Percentiles rank a stretch among this genome's conserved stretches.
phyloP scores from a whole-genome alignment of 2,329 filamentous ascomycete species.

The Fusarium sp. region DNA sequence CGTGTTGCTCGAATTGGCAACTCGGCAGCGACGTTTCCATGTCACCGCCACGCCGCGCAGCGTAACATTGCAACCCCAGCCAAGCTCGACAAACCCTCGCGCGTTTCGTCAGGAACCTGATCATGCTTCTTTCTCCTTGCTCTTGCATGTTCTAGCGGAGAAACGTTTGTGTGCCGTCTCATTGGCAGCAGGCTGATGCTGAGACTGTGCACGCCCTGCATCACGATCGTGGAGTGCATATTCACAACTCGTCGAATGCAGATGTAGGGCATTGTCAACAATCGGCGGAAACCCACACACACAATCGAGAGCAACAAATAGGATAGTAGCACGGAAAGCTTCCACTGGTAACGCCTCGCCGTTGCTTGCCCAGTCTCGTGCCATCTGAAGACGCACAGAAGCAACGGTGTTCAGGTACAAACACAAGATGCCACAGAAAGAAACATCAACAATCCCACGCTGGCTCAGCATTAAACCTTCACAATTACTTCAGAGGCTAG shows the following conservation, averaged over 20 bases:
- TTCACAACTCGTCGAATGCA: conserved; percentile 4
- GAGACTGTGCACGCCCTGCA: background rate
- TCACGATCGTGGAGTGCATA: conserved; percentile 3
- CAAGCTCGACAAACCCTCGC: conserved; percentile 5
- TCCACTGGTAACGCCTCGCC: background rate
- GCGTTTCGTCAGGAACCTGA: conserved; percentile 30
- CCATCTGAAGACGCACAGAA: background rate
- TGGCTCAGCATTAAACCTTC: background rate
- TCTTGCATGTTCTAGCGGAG: conserved; percentile 35
- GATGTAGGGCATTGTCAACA: background rate
- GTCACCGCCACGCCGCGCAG: conserved; percentile 25
- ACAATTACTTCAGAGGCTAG: background rate
- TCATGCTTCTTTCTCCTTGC: conserved; percentile 16
- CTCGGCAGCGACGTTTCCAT: conserved; percentile 18
- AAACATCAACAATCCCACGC: background rate
- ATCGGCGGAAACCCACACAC: background rate
- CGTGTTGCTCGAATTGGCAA: conserved; percentile 1
- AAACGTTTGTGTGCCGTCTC: background rate
- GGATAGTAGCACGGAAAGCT: background rate
- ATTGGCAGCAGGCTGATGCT: background rate
- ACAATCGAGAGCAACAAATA: background rate
- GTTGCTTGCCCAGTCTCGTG: background rate
- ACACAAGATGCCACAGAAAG: background rate
- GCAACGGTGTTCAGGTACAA: background rate
- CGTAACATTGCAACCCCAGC: conserved; percentile 36